phyloP scores from a whole-genome alignment of 73 alveolate genomes.

The Paramecium octaurelia region DNA sequence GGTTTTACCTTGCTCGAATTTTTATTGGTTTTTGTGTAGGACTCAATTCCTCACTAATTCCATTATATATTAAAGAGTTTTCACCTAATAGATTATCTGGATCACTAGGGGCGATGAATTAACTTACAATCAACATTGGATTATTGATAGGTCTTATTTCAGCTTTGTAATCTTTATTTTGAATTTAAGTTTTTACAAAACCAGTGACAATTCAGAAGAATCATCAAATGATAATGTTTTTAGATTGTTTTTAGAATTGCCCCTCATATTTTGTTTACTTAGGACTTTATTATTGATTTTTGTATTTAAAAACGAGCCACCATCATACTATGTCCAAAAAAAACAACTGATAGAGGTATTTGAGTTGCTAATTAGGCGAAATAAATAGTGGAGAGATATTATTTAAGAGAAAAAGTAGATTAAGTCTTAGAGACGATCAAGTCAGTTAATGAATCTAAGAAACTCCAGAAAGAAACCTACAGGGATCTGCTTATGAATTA shows the following conservation, averaged over 20 bases:
- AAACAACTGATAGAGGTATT: background rate
- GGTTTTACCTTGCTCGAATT: constrained; percentile 14
- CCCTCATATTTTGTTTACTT: background rate
- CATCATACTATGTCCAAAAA: background rate
- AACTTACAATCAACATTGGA: constrained; percentile 44
- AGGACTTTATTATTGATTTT: constrained; percentile 25
- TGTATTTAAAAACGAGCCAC: constrained; percentile 44
- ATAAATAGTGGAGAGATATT: background rate
- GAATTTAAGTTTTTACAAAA: background rate
- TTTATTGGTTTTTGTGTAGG: constrained; percentile 48
- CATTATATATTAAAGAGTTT: constrained; percentile 49
- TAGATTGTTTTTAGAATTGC: constrained; percentile 27
- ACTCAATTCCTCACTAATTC: constrained; percentile 43
- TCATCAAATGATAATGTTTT: background rate
- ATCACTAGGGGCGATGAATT: constrained; percentile 31
- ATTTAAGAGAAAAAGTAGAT: background rate
- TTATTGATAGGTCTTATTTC: background rate
- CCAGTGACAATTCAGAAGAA: background rate
- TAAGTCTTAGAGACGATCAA: background rate
- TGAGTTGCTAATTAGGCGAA: background rate
- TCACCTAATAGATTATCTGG: constrained; percentile 57
- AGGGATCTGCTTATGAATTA: background rate
- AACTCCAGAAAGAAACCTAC: background rate
- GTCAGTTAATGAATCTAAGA: background rate
- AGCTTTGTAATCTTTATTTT: background rate